These are phyloP conservation scores for Scenedesmus sp. DNA, from an alignment of 163 green algal species.

Conservation along the genomic window DNA sequence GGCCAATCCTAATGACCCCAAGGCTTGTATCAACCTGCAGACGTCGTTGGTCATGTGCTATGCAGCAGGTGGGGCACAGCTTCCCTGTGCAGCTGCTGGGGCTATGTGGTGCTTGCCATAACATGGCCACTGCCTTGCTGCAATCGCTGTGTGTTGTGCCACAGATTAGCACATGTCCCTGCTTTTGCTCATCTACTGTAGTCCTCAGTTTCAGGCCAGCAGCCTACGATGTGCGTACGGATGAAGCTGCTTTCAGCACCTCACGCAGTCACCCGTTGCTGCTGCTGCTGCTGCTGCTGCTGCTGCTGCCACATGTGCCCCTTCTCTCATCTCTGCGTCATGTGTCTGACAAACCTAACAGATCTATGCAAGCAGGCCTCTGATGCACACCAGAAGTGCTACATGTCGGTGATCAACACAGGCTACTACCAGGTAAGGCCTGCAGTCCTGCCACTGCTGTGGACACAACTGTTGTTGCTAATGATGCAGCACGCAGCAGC, in stretches of 20 bases:
- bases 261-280: not conserved
- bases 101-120: not conserved
- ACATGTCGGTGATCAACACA: constrained; percentile 52
- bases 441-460: not conserved
- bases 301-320: not conserved
- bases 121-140: not conserved
- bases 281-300: not conserved
- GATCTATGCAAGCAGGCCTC: constrained; percentile 33
- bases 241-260: not conserved
- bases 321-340: not conserved
- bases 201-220: no score
- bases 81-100: not conserved
- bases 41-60: constrained; percentile 46
- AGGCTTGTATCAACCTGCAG: constrained; percentile 44
- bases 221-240: no score
- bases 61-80: constrained; percentile 11
- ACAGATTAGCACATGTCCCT: no score
- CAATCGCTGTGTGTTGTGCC: no score
- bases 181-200: no score
- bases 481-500: not conserved
- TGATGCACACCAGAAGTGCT: constrained; percentile 43
- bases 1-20: constrained; percentile 34
- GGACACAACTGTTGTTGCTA: not conserved
- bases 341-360: not conserved
- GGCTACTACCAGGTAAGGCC: not conserved